Evolutionary conservation across 441 rosid species (phyloP).

Genomic region (Viola pubescens): DNA sequence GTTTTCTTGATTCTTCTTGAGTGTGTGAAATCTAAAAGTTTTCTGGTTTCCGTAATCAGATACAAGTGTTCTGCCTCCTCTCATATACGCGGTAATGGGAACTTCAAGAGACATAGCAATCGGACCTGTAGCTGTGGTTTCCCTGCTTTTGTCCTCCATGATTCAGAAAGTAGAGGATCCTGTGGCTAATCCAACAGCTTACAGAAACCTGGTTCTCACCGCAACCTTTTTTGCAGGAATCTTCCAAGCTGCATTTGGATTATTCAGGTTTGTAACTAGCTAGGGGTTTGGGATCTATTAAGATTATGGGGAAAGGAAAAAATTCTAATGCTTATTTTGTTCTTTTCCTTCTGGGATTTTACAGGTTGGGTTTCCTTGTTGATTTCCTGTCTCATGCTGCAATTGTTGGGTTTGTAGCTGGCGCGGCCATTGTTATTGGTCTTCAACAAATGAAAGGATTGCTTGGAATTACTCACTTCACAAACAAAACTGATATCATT

Average conservation of each 20-base stretch:
- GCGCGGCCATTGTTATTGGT: conserved; percentile 86
- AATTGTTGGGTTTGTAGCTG: conserved; percentile 86
- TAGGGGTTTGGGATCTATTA: too few species aligned
- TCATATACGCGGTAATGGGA: conserved; percentile 82
- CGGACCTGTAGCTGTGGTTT: conserved; percentile 94
- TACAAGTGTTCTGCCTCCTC: conserved; percentile 80
- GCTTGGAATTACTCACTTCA: conserved; percentile 63
- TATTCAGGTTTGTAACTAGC: conserved; percentile 38
- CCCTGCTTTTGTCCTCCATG: conserved; percentile 77
- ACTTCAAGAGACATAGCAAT: conserved; percentile 86
- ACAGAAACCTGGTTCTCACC: conserved; percentile 61
- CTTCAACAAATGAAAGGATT: conserved; percentile 89
- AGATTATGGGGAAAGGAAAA: neutral
- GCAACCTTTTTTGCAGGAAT: conserved; percentile 75
- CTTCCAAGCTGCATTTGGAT: conserved; percentile 72
- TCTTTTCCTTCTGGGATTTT: neutral
- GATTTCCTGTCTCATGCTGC: conserved; percentile 82
- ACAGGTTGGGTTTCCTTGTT: conserved; percentile 81
- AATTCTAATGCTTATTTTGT: neutral
- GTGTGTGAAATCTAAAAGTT: neutral
- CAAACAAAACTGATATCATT: conserved; percentile 65
- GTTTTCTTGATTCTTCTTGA: too few species aligned
- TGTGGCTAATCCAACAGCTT: conserved; percentile 44
- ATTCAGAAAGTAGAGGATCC: conserved; percentile 54
- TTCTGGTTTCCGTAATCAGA: conserved; percentile 29